Evolutionary conservation across 2,329 filamentous ascomycete genomes (phyloP), one percentile per base, ranked within the genome.

Genomic region (Neoarthrinium moseri): DNA sequence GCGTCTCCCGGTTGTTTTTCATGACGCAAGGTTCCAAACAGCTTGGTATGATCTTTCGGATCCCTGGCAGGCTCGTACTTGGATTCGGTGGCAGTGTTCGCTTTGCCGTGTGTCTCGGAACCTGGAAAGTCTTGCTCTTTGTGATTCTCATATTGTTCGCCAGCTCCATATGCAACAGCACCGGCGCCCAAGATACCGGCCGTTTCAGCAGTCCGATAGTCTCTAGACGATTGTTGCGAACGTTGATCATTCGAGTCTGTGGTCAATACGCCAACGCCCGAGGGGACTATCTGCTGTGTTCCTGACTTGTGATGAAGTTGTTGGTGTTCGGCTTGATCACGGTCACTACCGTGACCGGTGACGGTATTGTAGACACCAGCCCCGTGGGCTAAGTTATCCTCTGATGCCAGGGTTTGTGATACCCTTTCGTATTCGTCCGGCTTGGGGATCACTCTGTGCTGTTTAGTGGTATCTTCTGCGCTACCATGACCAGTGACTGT

Each of bases 271-370:
- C 24, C 36, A 17, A 5, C 22, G 13, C 8, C 20, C 17, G 7
- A 41, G 24, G 8, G 8, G n/a, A n/a, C 26, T 29, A 7, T n/a
- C 26, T 8, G 8, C 26, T n/a, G 8, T 8, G 26, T 29, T 7
- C 26, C 26, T 8, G 8, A 7, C 8, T 18, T 30, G 26, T 20
- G 7, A 6, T 34, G 40, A 8, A 6, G 8, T 6, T 39, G 10
- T 42, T 24, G 6, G 22, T 17, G 11, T 40, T 55, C 48, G 4
- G n/a, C n/a, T n/a, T n/a, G n/a, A n/a, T n/a, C n/a, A n/a, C 24
- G 21, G 4, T 49, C 33, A 40, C 56, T 60, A 6, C 57, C 57
- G 23, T 59, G 57, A 4, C 58, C 59, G 4, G 48, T 54, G 8
- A 61, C 53, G 5, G 47, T 43, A 17, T 56, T 56, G 21, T 56